phyloP scores from a whole-genome alignment of 2,329 filamentous ascomycete genomes.

The Pseudofabraea citricarpa region DNA sequence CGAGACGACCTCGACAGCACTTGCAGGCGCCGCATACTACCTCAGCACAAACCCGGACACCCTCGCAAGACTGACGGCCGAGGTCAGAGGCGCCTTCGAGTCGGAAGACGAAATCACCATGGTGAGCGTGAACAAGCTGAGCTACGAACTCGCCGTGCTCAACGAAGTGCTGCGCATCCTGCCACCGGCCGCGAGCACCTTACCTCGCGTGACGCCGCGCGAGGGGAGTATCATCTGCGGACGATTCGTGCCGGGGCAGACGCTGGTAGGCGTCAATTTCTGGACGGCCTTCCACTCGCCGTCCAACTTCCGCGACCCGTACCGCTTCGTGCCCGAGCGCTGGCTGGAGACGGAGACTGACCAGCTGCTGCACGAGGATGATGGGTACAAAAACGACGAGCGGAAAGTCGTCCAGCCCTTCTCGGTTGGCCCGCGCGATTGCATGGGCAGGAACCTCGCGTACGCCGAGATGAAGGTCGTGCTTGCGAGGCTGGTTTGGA shows the following conservation, averaged over 20 bases:
- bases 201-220: conserved; percentile 9
- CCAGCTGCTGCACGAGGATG: too few species aligned
- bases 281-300: too few species aligned
- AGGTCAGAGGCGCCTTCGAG: conserved; percentile 35
- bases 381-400: conserved; percentile 26
- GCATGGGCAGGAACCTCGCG: conserved; percentile 19
- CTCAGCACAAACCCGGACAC: conserved; percentile 15
- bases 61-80: conserved; percentile 32
- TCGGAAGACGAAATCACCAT: conserved; percentile 15
- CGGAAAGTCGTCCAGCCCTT: conserved; percentile 27
- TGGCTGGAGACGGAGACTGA: too few species aligned
- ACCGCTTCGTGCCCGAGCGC: too few species aligned
- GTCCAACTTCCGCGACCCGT: too few species aligned
- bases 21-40: conserved; percentile 30
- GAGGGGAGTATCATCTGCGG: conserved; percentile 11
- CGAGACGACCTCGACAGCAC: conserved; percentile 34
- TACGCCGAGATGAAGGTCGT: conserved; percentile 7
- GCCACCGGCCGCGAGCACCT: conserved; percentile 23
- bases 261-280: too few species aligned
- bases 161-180: conserved; percentile 32
- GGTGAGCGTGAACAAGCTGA: conserved; percentile 3
- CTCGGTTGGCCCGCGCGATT: conserved; percentile 25
- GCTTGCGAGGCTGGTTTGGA: conserved; percentile 20
- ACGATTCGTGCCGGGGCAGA: too few species aligned
- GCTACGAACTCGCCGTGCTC: conserved; percentile 32